Evolutionary conservation across 164 flowering plant genomes (phyloP), one percentile per base, ranked within the genome.

Genomic region (Berberis vulgaris): DNA sequence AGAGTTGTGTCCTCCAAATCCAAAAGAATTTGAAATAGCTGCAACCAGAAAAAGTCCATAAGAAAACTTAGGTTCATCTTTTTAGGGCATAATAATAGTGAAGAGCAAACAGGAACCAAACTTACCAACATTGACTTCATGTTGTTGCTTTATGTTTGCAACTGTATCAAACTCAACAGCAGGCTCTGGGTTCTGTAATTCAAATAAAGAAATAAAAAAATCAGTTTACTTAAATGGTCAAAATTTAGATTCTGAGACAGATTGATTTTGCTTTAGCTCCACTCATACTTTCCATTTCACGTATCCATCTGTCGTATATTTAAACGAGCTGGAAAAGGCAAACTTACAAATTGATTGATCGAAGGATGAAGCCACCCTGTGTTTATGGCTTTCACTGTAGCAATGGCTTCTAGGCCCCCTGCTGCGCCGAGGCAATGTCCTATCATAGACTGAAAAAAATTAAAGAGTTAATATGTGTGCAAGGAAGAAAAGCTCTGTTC

Each of bases 341-440:
- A 50, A 73, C 92, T 45, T 84, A 92, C 96, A 75, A 88, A 85
- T 76, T 89, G 98, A 61, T 92, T 92, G 39, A 89, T 89, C 6
- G 79, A 52, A 45, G 98, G 98, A 83, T 89, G 96, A 78, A 89
- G 69, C 98, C 98, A 92, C 65, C 96, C 96, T 2, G 96, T 86
- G 7, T 67, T 85, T 41, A 89, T 86, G 67, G 95, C 91, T 68
- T 92, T 92, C 49, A 92, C 72, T n/a, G 91, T 82, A 44, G 98
- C 96, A 71, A 89, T 89, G 57, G 98, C 98, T 81, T 92, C 98
- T 75, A 92, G 61, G 11, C 98, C 96, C 42, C 98, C 98, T 57
- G 98, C 86, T 61, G 98, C 93, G 66, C 98, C 98, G 55, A 92
- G 94, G 71, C 91, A 86, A 69, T 92, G 98, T 52, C 96, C 98